Percentiles rank a stretch among this genome's conserved stretches.
Conservation (phyloP, 805 yeast species). For the Ogataea salicorniae region DNA sequence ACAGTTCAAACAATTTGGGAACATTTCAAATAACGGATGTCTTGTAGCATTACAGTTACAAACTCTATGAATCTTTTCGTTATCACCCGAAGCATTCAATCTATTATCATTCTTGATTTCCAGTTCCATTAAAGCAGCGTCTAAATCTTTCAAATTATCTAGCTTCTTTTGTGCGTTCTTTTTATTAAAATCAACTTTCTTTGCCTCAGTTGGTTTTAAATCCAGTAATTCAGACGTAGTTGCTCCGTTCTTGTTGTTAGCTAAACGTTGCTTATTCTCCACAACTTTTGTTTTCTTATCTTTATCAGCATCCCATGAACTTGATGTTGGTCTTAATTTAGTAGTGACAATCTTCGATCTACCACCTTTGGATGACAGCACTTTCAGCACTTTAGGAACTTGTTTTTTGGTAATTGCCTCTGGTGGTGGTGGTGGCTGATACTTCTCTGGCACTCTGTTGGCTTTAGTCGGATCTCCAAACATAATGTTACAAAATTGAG, state of each 20-base stretch:
- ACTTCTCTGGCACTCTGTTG: background rate
- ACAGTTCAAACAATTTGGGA: constrained; percentile 91
- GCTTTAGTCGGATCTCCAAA: constrained; percentile 25
- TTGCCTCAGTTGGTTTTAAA: constrained; percentile 30
- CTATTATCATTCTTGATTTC: constrained; percentile 28
- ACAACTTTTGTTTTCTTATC: background rate
- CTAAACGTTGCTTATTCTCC: constrained; percentile 8
- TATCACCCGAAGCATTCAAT: constrained; percentile 2
- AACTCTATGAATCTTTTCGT: constrained; percentile 15
- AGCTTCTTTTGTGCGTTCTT: constrained; percentile 38
- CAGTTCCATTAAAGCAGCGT: constrained; percentile 40
- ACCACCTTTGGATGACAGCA: constrained; percentile 11
- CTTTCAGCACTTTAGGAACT: constrained; percentile 11
- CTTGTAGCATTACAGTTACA: constrained; percentile 85
- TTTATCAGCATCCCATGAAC: background rate
- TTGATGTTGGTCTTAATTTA: background rate
- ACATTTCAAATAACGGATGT: constrained; percentile 83
- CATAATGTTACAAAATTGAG: constrained; percentile 38
- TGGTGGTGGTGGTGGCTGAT: background rate
- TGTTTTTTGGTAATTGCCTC: background rate
- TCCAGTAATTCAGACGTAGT: constrained; percentile 47
- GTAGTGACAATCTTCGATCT: constrained; percentile 9
- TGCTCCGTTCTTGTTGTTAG: constrained; percentile 21
- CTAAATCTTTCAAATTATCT: constrained; percentile 48
- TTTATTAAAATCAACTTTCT: constrained; percentile 29